Conservation (phyloP, 345 rosid genomes). For the Sonneratia caseolaris region DNA sequence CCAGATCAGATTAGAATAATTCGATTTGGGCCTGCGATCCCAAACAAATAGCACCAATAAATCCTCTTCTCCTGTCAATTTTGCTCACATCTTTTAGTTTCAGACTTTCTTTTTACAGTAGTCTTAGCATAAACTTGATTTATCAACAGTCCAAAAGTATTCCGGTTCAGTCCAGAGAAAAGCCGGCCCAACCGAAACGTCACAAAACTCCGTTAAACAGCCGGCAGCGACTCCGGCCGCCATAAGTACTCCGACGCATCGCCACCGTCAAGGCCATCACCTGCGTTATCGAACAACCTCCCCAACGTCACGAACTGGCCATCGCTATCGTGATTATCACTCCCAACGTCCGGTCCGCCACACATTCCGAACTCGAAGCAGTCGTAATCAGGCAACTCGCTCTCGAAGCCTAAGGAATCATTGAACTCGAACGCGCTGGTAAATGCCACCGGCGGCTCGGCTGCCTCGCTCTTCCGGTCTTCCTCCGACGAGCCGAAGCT, state of each 20-base stretch:
- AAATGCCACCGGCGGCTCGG: conserved; percentile 20
- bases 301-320: conserved; percentile 44
- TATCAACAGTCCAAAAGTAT: too few species aligned
- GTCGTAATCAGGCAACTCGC: conserved; percentile 29
- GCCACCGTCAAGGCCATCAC: conserved; percentile 23
- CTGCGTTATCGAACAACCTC: conserved; percentile 41
- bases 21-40: too few species aligned
- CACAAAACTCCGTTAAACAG: conserved; percentile 4
- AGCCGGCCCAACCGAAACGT: too few species aligned
- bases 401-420: conserved; percentile 34
- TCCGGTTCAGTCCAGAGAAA: too few species aligned
- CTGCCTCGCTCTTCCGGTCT: conserved; percentile 17
- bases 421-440: conserved; percentile 26
- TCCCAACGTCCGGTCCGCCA: conserved; percentile 15
- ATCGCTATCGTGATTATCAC: conserved; percentile 3
- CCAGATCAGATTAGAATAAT: too few species aligned
- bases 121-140: too few species aligned
- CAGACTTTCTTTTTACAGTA: too few species aligned
- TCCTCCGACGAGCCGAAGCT: conserved; percentile 19
- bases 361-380: conserved; percentile 33
- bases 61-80: too few species aligned
- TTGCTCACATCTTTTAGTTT: too few species aligned
- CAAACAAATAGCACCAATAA: too few species aligned
- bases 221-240: conserved; percentile 54
- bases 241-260: conserved; percentile 32